Evolutionary conservation across 2,329 filamentous ascomycete genomes (phyloP).

Genomic region (Colletotrichum plurivorum): DNA sequence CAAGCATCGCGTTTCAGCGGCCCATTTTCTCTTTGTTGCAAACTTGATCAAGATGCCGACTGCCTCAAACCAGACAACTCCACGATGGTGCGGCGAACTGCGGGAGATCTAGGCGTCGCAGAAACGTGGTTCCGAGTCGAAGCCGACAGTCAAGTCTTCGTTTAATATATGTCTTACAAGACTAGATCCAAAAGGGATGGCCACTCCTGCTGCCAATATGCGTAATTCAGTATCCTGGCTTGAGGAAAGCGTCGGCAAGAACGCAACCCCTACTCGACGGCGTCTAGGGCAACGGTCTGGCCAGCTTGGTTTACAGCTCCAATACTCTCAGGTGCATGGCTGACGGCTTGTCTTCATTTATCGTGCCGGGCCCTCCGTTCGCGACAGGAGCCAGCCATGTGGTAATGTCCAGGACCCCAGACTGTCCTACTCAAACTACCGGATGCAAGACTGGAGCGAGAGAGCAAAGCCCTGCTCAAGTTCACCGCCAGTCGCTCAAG

Average conservation of each 20-base stretch:
- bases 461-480: constrained; percentile 6
- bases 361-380: constrained; percentile 13
- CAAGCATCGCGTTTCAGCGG: constrained; percentile 21
- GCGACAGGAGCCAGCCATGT: constrained; percentile 12
- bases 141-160: background rate
- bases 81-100: constrained; percentile 12
- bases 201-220: constrained; percentile 9
- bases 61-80: constrained; percentile 1
- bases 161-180: constrained; percentile 34
- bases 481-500: constrained; percentile 5
- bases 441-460: background rate
- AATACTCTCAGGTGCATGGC: background rate
- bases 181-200: constrained; percentile 24
- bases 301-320: constrained; percentile 4
- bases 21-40: constrained; percentile 14
- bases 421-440: constrained; percentile 19
- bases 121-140: constrained; percentile 9
- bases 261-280: too few relatives aligned
- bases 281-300: background rate
- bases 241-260: background rate
- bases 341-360: constrained; percentile 20
- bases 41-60: constrained; percentile 6
- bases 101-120: background rate
- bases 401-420: constrained; percentile 7
- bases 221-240: constrained; percentile 12